Conservation (phyloP, 2,329 filamentous ascomycete species). For the Penicillium rolfsii region DNA sequence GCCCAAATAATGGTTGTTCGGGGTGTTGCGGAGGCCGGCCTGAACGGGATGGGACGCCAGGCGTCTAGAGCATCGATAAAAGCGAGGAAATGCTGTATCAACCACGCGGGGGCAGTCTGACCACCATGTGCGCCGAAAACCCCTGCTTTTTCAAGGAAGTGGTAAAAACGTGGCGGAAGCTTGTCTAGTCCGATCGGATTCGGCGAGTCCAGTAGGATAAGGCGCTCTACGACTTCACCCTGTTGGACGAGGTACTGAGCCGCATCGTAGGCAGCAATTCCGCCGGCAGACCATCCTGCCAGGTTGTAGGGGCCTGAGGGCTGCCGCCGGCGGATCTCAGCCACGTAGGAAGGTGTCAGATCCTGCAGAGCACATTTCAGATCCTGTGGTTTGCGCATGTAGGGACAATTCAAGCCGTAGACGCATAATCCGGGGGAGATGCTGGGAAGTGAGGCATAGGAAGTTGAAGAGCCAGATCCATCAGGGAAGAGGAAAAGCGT, state of each 20-base stretch:
- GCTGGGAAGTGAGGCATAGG: constrained; percentile 2
- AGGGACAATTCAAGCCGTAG: constrained; percentile 28
- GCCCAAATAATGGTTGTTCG: too few relatives aligned
- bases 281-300: constrained; percentile 71
- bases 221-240: constrained; percentile 57
- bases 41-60: too few relatives aligned
- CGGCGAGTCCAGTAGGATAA: constrained; percentile 63
- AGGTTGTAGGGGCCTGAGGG: constrained; percentile 59
- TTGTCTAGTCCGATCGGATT: neutral
- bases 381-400: neutral
- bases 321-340: constrained; percentile 44
- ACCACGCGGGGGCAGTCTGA: too few relatives aligned
- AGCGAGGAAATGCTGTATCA: too few relatives aligned
- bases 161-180: neutral
- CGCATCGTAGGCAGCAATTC: constrained; percentile 68
- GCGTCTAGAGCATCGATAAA: too few relatives aligned
- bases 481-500: constrained; percentile 8
- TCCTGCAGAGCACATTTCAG: constrained; percentile 28
- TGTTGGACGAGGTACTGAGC: constrained; percentile 59
- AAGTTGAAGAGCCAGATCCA: neutral
- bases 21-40: too few relatives aligned
- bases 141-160: too few relatives aligned
- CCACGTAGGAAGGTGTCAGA: constrained; percentile 31
- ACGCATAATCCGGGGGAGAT: neutral
- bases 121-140: too few relatives aligned